These are phyloP conservation scores for Elaeagnus macrophylla DNA, from an alignment of 306 rosid genomes.

Conservation along the genomic window DNA sequence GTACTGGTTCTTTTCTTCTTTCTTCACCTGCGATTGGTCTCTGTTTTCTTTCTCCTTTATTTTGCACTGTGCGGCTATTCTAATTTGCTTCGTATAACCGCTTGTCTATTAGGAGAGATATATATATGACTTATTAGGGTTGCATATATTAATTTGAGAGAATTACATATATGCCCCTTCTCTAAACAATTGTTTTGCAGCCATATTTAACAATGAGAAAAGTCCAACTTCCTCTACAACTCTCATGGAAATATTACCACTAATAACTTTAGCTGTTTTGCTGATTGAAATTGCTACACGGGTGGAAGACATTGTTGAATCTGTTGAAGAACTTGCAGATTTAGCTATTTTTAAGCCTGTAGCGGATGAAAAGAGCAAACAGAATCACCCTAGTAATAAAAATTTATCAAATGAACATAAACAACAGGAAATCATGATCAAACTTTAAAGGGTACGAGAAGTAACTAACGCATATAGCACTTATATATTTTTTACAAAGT, in stretches of 20 bases:
- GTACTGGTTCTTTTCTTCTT: too few relatives aligned
- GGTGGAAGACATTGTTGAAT: constrained; percentile 48
- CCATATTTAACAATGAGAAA: too few relatives aligned
- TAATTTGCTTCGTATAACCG: too few relatives aligned
- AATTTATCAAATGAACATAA: constrained; percentile 1
- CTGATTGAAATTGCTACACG: constrained; percentile 42
- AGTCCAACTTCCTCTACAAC: not conserved
- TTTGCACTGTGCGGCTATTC: too few relatives aligned
- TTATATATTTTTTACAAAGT: not conserved
- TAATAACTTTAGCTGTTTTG: constrained; percentile 50
- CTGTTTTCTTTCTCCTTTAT: too few relatives aligned
- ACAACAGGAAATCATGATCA: constrained; percentile 1
- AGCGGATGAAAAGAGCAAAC: constrained; percentile 4
- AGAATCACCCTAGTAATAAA: constrained; percentile 6
- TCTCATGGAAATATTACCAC: constrained; percentile 49
- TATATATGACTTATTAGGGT: too few relatives aligned
- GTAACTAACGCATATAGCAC: not conserved
- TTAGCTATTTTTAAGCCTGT: constrained; percentile 28
- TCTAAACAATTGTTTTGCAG: too few relatives aligned
- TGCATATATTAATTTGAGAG: too few relatives aligned
- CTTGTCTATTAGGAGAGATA: too few relatives aligned
- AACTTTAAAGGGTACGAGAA: constrained; percentile 14
- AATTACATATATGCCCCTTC: too few relatives aligned
- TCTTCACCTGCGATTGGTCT: too few relatives aligned
- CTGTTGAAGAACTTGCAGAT: constrained; percentile 44